Percentiles rank a stretch among this genome's conserved stretches.
phyloP scores from a whole-genome alignment of 2,329 filamentous ascomycete genomes.

The Xylaria sp. region DNA sequence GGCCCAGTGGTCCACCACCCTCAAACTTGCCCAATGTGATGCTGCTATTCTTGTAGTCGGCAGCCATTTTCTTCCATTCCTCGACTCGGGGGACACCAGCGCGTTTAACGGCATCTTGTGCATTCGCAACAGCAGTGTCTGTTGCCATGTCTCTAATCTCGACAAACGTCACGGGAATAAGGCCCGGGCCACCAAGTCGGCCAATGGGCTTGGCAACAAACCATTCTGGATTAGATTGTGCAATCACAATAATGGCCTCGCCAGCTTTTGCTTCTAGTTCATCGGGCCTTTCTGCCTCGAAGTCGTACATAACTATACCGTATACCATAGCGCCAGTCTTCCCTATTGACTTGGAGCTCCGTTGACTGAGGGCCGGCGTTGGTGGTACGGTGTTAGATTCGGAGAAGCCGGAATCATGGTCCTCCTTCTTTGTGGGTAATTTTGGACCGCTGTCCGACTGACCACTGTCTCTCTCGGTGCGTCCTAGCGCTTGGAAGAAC shows the following conservation, averaged over 20 bases:
- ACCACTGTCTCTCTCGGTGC: constrained; percentile 89
- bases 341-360: constrained; percentile 63
- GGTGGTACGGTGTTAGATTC: constrained; percentile 59
- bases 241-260: constrained; percentile 97
- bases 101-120: constrained; percentile 84
- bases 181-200: constrained; percentile 89
- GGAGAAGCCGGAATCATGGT: constrained; percentile 93
- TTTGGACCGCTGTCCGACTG: constrained; percentile 69
- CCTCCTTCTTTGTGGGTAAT: constrained; percentile 68
- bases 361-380: constrained; percentile 55
- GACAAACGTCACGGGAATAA: constrained; percentile 97
- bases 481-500: constrained; percentile 92
- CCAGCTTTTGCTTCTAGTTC: constrained; percentile 95
- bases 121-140: constrained; percentile 82
- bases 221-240: constrained; percentile 98
- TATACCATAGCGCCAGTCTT: constrained; percentile 88
- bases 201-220: constrained; percentile 99
- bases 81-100: constrained; percentile 95
- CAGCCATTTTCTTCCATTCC: constrained; percentile 99
- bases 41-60: constrained; percentile 99
- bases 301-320: constrained; percentile 96
- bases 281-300: constrained; percentile 93
- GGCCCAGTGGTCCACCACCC: constrained; percentile 56
- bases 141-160: constrained; percentile 95
- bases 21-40: constrained; percentile 95